phyloP scores from a whole-genome alignment of 2,329 filamentous ascomycete species.

The Fusarium cicatricum region DNA sequence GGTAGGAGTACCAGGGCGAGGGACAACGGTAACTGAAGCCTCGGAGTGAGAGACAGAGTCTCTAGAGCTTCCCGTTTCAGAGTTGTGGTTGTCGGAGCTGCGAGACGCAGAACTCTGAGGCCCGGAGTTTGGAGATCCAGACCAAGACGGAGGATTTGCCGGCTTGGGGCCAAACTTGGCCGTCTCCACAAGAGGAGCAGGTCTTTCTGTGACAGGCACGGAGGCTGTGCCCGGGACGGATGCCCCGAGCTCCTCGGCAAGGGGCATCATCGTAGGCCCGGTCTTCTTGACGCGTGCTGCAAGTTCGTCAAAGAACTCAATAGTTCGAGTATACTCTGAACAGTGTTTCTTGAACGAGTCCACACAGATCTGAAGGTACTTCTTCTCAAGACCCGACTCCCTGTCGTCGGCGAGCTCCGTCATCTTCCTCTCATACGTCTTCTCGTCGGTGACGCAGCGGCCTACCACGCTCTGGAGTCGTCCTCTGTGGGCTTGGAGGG shows the following conservation, averaged over 20 bases:
- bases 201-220: too few species aligned
- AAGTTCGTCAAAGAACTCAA: not conserved
- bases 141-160: not conserved
- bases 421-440: not conserved
- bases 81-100: too few species aligned
- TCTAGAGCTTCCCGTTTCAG: not conserved
- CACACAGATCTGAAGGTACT: not conserved
- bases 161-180: too few species aligned
- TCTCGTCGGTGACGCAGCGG: not conserved
- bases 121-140: not conserved
- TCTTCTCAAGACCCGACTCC: not conserved
- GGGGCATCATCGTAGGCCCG: not conserved
- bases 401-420: not conserved
- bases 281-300: not conserved
- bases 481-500: not conserved
- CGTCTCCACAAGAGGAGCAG: too few species aligned
- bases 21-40: not conserved
- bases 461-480: not conserved
- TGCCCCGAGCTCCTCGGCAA: not conserved
- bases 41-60: not conserved
- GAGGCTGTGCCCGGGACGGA: not conserved
- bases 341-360: not conserved
- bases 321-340: not conserved
- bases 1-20: too few species aligned
- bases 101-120: not conserved